Evolutionary conservation across 345 rosid species (phyloP).

Genomic region (Arabis hirsuta): DNA sequence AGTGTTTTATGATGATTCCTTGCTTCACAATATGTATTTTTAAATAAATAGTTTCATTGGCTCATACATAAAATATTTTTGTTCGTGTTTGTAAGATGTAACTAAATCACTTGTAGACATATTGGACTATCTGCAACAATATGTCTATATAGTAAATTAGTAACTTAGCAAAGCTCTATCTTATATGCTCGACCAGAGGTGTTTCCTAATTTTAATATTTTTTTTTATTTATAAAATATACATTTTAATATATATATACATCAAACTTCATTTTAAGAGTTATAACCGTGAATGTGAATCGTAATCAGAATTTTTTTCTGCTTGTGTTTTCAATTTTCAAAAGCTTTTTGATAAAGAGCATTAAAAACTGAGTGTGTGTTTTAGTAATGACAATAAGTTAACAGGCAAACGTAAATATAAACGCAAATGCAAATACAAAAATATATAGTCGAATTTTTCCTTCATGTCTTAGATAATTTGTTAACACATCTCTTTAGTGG

Average conservation of each 20-base stretch:
- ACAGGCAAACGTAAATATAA: neutral
- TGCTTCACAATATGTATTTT: too few relatives aligned
- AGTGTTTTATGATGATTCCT: too few relatives aligned
- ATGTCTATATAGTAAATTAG: neutral
- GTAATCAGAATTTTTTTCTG: neutral
- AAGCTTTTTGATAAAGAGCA: neutral
- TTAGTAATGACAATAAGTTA: neutral
- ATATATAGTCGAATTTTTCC: slow-evolving; percentile 5
- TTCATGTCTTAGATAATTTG: neutral
- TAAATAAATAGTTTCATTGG: neutral
- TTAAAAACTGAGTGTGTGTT: neutral
- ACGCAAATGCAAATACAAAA: neutral
- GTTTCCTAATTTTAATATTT: neutral
- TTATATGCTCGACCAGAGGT: neutral
- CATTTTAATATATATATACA: neutral
- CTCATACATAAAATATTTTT: neutral
- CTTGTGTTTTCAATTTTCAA: neutral
- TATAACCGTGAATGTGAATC: neutral
- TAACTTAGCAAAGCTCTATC: too few relatives aligned
- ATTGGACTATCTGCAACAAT: neutral
- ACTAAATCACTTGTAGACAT: neutral
- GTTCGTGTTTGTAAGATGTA: neutral
- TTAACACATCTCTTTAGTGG: neutral
- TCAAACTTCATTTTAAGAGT: neutral
- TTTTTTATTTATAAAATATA: neutral